These are phyloP conservation scores for Metschnikowia similis DNA, from an alignment of 805 yeast genomes.

Conservation along the genomic window DNA sequence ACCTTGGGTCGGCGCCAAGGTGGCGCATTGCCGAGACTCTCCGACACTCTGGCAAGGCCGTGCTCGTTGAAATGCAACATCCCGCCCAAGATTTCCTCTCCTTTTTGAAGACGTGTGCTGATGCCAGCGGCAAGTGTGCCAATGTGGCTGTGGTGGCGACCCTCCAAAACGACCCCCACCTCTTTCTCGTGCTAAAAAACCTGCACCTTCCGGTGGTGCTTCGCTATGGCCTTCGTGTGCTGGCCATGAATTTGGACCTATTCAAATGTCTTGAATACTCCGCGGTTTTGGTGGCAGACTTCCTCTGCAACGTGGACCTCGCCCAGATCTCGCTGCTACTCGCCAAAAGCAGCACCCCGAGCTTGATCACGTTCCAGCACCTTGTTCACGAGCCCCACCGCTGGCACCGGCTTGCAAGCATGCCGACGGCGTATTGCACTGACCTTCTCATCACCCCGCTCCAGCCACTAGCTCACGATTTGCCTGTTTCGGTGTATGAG, in stretches of 20 bases:
- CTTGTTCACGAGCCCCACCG: neutral
- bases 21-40: neutral
- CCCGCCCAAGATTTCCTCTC: neutral
- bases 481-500: constrained; percentile 58
- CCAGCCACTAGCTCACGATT: constrained; percentile 60
- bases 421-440: neutral
- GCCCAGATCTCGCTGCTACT: neutral
- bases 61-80: neutral
- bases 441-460: constrained; percentile 48
- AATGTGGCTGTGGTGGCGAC: constrained; percentile 7
- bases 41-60: neutral
- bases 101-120: neutral
- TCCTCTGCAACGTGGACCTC: neutral
- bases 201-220: constrained; percentile 3
- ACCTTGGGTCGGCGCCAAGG: neutral
- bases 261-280: constrained; percentile 11
- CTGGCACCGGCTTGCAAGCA: constrained; percentile 3
- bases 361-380: constrained; percentile 1
- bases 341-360: neutral
- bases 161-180: neutral
- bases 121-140: neutral
- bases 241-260: neutral
- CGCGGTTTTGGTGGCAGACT: constrained; percentile 3
- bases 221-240: neutral
- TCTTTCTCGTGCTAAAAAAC: constrained; percentile 1